Evolutionary conservation across 345 rosid species (phyloP).

Genomic region (Barbarea vulgaris): DNA sequence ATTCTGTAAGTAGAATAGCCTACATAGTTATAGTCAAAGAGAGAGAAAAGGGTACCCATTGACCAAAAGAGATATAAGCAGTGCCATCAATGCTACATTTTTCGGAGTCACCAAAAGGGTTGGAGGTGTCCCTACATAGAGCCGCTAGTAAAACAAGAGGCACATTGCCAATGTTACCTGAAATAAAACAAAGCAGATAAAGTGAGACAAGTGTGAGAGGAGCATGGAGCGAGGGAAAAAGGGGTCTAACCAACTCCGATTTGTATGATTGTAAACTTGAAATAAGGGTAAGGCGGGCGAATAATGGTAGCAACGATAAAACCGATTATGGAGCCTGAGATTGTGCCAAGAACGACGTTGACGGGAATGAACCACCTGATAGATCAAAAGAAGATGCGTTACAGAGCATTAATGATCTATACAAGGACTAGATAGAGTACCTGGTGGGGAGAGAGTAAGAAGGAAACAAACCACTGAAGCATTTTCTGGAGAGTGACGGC

Average conservation of each 20-base stretch:
- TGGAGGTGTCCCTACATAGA: slow-evolving; percentile 76
- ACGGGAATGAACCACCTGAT: slow-evolving; percentile 97
- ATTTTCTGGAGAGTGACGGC: slow-evolving; percentile 82
- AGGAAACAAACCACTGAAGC: slow-evolving; percentile 69
- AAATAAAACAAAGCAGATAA: slow-evolving; percentile 21
- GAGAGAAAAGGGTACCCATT: slow-evolving; percentile 67
- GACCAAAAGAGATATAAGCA: slow-evolving; percentile 98
- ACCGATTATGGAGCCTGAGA: slow-evolving; percentile 85
- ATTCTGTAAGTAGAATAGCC: slow-evolving; percentile 3
- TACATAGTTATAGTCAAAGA: not conserved
- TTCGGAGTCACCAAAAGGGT: slow-evolving; percentile 87
- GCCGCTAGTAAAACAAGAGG: slow-evolving; percentile 97
- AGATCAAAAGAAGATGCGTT: slow-evolving; percentile 17
- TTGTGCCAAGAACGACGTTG: slow-evolving; percentile 73
- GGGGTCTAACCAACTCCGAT: slow-evolving; percentile 79
- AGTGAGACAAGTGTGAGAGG: slow-evolving; percentile 6
- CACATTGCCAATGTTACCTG: slow-evolving; percentile 98
- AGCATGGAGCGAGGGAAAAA: not conserved
- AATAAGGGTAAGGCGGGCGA: slow-evolving; percentile 93
- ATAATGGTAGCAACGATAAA: slow-evolving; percentile 59
- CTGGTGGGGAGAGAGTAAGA: not conserved
- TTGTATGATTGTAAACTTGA: slow-evolving; percentile 87
- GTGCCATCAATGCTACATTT: slow-evolving; percentile 86
- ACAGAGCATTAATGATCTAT: not conserved
- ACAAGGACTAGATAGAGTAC: not conserved